phyloP scores from a whole-genome alignment of 2,329 filamentous ascomycete genomes.

The Xylaria sp. region DNA sequence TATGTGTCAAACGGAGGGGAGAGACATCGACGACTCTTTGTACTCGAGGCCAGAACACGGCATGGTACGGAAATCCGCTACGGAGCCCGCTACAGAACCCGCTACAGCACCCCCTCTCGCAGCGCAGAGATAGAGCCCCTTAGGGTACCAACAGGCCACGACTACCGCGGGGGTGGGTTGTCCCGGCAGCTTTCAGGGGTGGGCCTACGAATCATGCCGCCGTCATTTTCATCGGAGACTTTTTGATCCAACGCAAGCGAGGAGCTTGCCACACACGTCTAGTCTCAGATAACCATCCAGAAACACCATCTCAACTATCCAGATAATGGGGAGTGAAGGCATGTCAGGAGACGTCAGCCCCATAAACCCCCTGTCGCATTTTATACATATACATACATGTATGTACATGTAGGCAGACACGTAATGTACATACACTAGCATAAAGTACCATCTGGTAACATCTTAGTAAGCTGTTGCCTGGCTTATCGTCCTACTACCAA shows the following conservation, averaged over 20 bases:
- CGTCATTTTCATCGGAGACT: constrained; percentile 41
- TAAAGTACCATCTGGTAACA: neutral
- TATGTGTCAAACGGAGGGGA: neutral
- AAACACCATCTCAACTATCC: neutral
- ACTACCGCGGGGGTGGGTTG: constrained; percentile 19
- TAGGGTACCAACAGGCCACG: neutral
- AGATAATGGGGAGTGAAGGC: neutral
- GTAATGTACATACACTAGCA: too few relatives aligned
- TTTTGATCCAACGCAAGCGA: constrained; percentile 7
- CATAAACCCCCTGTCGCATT: neutral
- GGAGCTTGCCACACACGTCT: constrained; percentile 1
- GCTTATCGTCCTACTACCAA: too few relatives aligned
- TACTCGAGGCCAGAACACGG: constrained; percentile 13
- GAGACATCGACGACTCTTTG: constrained; percentile 26
- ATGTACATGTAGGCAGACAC: neutral
- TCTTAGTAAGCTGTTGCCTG: neutral
- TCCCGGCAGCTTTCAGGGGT: constrained; percentile 6
- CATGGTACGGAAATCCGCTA: neutral
- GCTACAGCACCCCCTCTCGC: neutral
- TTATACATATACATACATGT: neutral
- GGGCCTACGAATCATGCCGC: constrained; percentile 20
- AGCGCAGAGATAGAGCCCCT: neutral
- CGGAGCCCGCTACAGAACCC: neutral
- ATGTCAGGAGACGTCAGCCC: neutral
- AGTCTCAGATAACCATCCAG: neutral